These are phyloP conservation scores for Loxodes magnus DNA, from an alignment of 73 alveolate genomes.

Conservation along the genomic window DNA sequence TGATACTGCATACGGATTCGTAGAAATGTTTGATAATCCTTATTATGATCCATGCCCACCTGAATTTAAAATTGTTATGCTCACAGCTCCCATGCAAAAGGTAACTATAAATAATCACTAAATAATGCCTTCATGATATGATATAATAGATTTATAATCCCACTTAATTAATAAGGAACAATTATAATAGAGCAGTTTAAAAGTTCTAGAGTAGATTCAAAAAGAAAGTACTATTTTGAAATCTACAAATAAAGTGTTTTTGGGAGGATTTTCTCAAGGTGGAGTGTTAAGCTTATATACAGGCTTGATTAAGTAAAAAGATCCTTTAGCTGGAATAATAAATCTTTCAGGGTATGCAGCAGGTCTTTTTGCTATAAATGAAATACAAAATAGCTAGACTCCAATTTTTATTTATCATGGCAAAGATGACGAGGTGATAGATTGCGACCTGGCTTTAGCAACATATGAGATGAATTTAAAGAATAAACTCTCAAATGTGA, in stretches of 20 bases:
- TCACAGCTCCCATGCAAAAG: constrained; percentile 68
- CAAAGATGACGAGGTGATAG: neutral
- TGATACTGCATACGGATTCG: constrained; percentile 73
- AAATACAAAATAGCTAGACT: neutral
- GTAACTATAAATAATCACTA: constrained; percentile 46
- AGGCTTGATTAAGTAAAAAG: neutral
- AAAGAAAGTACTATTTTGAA: neutral
- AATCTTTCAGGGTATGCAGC: neutral
- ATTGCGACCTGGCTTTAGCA: no score
- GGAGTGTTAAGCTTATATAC: constrained; percentile 1
- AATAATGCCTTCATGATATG: constrained; percentile 74
- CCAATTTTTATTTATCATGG: constrained; percentile 13
- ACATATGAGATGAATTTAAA: no score
- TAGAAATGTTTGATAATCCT: constrained; percentile 49
- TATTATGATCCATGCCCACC: constrained; percentile 7
- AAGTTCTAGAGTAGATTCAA: neutral
- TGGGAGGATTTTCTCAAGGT: constrained; percentile 16
- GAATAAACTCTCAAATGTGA: no score
- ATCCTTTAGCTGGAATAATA: constrained; percentile 5
- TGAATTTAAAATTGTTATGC: constrained; percentile 56
- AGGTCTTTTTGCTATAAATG: neutral
- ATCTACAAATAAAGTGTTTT: neutral
- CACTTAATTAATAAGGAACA: neutral
- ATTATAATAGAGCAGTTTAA: neutral
- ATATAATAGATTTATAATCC: constrained; percentile 25